These are phyloP conservation scores for Lecanosticta acicola DNA, from an alignment of 2,329 filamentous ascomycete genomes.

Conservation along the genomic window DNA sequence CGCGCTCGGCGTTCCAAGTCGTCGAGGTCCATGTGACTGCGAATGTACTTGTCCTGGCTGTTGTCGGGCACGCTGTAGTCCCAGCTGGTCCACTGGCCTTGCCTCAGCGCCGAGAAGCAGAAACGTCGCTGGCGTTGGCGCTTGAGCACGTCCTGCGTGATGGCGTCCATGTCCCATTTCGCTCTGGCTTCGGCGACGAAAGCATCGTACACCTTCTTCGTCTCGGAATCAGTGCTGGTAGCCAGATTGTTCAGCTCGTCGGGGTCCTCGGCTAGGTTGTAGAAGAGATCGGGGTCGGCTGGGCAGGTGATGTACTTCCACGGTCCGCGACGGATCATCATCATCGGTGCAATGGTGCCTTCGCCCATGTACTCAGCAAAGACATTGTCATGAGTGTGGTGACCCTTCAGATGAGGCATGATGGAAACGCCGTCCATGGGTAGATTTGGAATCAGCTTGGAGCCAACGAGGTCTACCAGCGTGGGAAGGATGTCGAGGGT, in stretches of 20 bases:
- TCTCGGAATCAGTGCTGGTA: constrained; percentile 35
- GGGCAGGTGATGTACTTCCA: constrained; percentile 92
- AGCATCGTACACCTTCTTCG: constrained; percentile 44
- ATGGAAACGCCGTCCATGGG: constrained; percentile 82
- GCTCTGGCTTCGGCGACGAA: constrained; percentile 68
- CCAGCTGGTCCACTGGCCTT: constrained; percentile 75
- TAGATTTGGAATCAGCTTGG: constrained; percentile 61
- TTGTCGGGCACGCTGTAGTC: constrained; percentile 74
- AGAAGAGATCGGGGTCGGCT: constrained; percentile 77
- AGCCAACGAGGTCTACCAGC: constrained; percentile 74
- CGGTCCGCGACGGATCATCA: constrained; percentile 85
- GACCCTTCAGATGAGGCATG: constrained; percentile 66
- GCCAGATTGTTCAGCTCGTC: constrained; percentile 70
- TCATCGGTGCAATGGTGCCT: constrained; percentile 78
- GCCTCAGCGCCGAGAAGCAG: constrained; percentile 72
- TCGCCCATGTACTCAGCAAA: constrained; percentile 94
- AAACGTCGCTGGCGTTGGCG: constrained; percentile 75
- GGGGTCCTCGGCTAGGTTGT: constrained; percentile 70
- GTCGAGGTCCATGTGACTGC: constrained; percentile 73
- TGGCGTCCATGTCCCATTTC: constrained; percentile 75
- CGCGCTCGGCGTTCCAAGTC: constrained; percentile 72
- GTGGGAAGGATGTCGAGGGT: constrained; percentile 88
- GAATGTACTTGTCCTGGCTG: constrained; percentile 65
- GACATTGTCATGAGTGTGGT: constrained; percentile 73
- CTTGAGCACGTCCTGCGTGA: constrained; percentile 66